Evolutionary conservation across 768 basidiomycete genomes (phyloP).

Genomic region (Phanerodontia chrysosporium): DNA sequence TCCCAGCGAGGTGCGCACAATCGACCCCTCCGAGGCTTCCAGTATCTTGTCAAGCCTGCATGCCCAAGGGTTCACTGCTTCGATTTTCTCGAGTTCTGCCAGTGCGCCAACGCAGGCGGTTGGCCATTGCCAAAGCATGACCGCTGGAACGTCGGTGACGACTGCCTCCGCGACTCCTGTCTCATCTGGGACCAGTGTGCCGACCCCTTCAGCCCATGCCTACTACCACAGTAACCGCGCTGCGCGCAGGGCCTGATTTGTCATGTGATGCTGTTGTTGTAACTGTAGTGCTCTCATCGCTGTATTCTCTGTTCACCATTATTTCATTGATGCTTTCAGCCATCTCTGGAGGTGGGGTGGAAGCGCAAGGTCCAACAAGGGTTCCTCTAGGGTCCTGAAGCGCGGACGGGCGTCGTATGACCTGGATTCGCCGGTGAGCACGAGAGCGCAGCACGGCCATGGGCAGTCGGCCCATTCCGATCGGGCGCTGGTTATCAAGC

Average conservation of each 20-base stretch:
- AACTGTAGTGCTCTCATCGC: neutral
- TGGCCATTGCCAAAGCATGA: neutral
- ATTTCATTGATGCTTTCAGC: too few relatives aligned
- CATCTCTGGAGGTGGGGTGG: neutral
- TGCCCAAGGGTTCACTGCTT: constrained; percentile 11
- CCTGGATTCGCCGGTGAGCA: neutral
- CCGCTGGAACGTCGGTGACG: neutral
- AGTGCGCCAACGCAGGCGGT: neutral
- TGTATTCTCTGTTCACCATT: too few relatives aligned
- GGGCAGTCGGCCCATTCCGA: neutral
- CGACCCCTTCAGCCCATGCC: neutral
- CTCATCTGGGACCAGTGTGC: neutral
- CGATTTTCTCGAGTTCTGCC: neutral
- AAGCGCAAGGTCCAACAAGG: neutral
- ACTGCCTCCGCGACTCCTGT: neutral
- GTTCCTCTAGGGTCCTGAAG: too few relatives aligned
- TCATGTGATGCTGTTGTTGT: neutral
- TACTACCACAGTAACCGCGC: neutral
- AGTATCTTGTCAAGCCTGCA: constrained; percentile 36
- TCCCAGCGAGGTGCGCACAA: constrained; percentile 35
- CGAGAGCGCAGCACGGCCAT: neutral
- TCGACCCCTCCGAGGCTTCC: constrained; percentile 40
- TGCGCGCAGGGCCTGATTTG: neutral
- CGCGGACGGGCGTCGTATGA: neutral
- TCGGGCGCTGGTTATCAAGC: neutral